Evolutionary conservation across 306 rosid species (phyloP).

Genomic region (Gastrolobium villosum): DNA sequence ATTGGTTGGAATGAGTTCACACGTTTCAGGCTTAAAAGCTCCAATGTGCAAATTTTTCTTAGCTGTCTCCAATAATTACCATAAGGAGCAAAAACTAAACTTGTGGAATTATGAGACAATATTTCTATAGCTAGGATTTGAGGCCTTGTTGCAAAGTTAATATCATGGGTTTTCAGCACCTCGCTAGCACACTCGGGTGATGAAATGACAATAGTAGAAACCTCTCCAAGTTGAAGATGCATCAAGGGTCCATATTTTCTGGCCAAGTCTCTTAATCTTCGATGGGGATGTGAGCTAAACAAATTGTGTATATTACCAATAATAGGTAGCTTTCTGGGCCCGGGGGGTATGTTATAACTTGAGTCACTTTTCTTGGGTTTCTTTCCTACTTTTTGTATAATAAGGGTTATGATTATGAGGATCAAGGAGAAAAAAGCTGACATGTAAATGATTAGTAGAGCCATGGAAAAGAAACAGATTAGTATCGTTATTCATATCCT

Average conservation of each 20-base stretch:
- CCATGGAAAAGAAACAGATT: no score
- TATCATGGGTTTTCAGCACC: constrained; percentile 48
- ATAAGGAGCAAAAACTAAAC: constrained; percentile 35
- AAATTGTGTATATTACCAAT: constrained; percentile 45
- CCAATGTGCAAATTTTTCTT: constrained; percentile 40
- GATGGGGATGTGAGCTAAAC: not conserved
- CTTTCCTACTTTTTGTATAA: not conserved
- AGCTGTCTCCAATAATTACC: constrained; percentile 48
- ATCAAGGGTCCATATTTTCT: constrained; percentile 49
- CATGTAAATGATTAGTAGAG: not conserved
- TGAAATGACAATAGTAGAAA: constrained; percentile 33
- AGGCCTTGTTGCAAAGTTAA: constrained; percentile 50
- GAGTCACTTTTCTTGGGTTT: not conserved
- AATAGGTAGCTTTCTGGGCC: constrained; percentile 38
- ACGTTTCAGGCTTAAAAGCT: constrained; percentile 40
- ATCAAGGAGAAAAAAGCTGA: not conserved
- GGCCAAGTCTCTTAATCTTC: constrained; percentile 24
- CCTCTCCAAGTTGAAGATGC: constrained; percentile 48
- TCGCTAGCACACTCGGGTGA: constrained; percentile 50
- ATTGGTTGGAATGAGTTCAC: constrained; percentile 17
- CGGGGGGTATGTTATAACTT: constrained; percentile 26
- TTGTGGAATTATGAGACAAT: not conserved
- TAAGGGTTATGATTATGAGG: not conserved
- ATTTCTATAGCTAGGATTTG: not conserved
- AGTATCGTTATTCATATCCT: no score